Base-by-base conservation (phyloP, 2,329 filamentous ascomycete genomes). In the Mollisia scopiformis region DNA sequence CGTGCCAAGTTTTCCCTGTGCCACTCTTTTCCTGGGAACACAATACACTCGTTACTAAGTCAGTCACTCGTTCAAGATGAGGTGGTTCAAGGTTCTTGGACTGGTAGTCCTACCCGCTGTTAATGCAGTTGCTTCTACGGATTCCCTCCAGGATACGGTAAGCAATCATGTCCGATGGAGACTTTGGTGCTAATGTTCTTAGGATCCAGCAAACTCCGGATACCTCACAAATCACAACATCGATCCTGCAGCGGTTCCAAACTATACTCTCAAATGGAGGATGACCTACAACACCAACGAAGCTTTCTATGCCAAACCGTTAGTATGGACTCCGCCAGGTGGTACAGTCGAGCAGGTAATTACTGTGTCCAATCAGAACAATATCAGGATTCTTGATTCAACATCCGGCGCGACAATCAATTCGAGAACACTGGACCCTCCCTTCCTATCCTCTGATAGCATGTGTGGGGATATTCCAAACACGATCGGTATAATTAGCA, bases 311-410 rank as follows among this genome's bases (percentile, higher is more conserved):
- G 78, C 80, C 0, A 78, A 82, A 63, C 80, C 80, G 6, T 68
- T 83, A 14, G 77, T 82, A 6, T 83, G 83, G 71, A 87, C 84
- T 1, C 77, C 80, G 6, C 74, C 76, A 33, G 76, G 76, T 16
- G 71, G 70, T 2, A 76, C 75, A 10, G 82, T 85, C 13, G 52
- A 60, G 72, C 82, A 80, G 56, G 77, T 87, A 41, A 85, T 81
- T 65, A 71, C 84, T 6, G 79, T 83, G 1, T 85, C 83, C 0
- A 82, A 82, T 0, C 82, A 84, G 67, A 86, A 86, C 71, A 84
- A 83, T 50, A 72, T 85, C 10, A 83, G 84, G 69, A 84, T 83
- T 60, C 71, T 86, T 25, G 76, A 85, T 66, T 81, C 81, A 0
- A 80, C 80, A 67, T 84, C 81, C 0, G 83, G 83, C 16, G 76